A percentile compares a stretch with the other conserved stretches of the same genome.
Conservation (phyloP, 169 alveolate genomes). For the Eimeria nieschulzi region DNA sequence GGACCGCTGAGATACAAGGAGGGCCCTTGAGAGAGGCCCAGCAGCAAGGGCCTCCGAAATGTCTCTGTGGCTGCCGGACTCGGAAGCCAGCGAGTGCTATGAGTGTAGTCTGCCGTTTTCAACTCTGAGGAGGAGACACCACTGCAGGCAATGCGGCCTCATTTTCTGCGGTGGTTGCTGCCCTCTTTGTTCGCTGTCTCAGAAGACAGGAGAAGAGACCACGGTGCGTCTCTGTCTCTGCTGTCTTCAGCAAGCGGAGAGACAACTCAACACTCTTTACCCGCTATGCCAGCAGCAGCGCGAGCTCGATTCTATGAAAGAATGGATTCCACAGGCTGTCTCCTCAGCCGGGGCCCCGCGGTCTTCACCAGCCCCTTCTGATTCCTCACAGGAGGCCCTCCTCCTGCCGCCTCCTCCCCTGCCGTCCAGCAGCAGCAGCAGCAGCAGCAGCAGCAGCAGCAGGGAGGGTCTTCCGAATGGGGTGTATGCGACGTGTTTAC, state of each 20-base stretch:
- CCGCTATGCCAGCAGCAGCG: conserved; percentile 2
- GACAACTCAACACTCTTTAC: background rate
- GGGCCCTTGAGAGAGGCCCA: background rate
- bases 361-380: background rate
- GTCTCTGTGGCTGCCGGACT: conserved; percentile 28
- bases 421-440: conserved; percentile 20
- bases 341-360: background rate
- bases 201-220: background rate
- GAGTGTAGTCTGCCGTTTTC: conserved; percentile 7
- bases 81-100: conserved; percentile 8
- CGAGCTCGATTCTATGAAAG: background rate
- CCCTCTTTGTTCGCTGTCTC: background rate
- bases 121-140: conserved; percentile 5
- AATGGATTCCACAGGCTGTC: background rate
- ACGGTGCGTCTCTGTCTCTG: background rate
- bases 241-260: background rate
- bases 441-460: conserved; percentile 26
- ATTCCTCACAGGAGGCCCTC: background rate
- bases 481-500: conserved; percentile 3
- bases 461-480: conserved; percentile 6
- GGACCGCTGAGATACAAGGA: background rate
- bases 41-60: background rate
- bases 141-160: conserved; percentile 16
- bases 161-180: conserved; percentile 24
- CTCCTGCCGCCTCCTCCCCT: background rate